These are phyloP conservation scores for Tranzscheliella williamsii DNA, from an alignment of 1,284 basidiomycete species.

Conservation along the genomic window DNA sequence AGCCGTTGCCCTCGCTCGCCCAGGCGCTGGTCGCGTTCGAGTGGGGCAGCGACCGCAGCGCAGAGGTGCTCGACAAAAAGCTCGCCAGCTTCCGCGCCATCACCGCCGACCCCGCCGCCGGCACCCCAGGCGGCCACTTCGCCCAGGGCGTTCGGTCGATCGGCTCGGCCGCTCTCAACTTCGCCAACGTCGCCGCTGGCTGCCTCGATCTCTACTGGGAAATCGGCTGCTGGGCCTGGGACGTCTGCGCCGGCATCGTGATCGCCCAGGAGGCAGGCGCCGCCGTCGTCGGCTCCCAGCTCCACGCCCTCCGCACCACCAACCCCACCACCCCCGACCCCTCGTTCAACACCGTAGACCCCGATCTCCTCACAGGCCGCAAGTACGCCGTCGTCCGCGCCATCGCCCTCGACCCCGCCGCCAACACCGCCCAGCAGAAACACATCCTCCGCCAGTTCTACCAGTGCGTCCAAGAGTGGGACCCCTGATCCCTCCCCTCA, in stretches of 20 bases:
- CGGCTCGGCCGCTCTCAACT: constrained; percentile 57
- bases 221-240: constrained; percentile 61
- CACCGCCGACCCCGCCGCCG: constrained; percentile 71
- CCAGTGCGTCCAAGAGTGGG: constrained; percentile 74
- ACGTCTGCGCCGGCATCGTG: constrained; percentile 77
- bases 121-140: constrained; percentile 77
- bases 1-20: constrained; percentile 73
- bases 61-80: constrained; percentile 67
- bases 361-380: constrained; percentile 76
- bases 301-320: constrained; percentile 59
- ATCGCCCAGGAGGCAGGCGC: constrained; percentile 79
- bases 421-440: constrained; percentile 76
- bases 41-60: constrained; percentile 83
- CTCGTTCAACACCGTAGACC: constrained; percentile 64
- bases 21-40: constrained; percentile 85
- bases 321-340: constrained; percentile 63
- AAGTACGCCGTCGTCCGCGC: constrained; percentile 78
- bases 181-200: constrained; percentile 50
- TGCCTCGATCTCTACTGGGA: constrained; percentile 58
- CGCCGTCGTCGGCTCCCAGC: constrained; percentile 35
- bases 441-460: constrained; percentile 83
- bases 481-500: too few species aligned
- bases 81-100: constrained; percentile 74
- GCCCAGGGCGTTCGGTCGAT: constrained; percentile 69
- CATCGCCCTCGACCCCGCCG: constrained; percentile 63